Conservation (phyloP, 2,329 filamentous ascomycete species). For the Colletotrichum lini region DNA sequence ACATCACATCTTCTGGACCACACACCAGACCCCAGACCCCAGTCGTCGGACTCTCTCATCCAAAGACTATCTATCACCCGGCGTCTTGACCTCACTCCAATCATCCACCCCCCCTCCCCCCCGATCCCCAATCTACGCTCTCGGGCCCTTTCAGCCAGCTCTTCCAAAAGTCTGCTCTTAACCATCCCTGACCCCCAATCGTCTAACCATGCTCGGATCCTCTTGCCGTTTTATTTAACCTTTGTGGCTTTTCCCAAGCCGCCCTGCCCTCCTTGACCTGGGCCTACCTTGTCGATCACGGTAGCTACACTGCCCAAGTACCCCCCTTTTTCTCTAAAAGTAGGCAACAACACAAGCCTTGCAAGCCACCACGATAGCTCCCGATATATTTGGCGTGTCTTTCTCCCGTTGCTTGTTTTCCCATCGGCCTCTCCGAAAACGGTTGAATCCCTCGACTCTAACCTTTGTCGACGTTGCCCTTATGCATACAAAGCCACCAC, state of each 20-base stretch:
- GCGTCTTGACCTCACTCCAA: constrained; percentile 8
- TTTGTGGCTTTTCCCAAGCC: constrained; percentile 23
- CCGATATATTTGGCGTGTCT: constrained; percentile 22
- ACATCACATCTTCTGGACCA: constrained; percentile 25
- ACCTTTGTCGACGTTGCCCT: constrained; percentile 24
- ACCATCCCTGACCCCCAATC: constrained; percentile 20
- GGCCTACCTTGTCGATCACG: constrained; percentile 17
- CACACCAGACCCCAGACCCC: constrained; percentile 6
- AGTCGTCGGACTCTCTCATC: not conserved
- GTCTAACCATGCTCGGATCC: constrained; percentile 32
- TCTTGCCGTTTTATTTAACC: constrained; percentile 36
- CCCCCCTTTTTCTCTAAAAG: not conserved
- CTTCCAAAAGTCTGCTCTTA: constrained; percentile 35
- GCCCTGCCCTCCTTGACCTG: constrained; percentile 1
- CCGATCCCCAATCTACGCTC: not conserved
- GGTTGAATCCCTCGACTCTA: not conserved
- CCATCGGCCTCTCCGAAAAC: constrained; percentile 25
- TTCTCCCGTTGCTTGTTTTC: not conserved
- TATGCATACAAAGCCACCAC: constrained; percentile 5
- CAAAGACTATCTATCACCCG: not conserved
- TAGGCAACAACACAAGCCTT: constrained; percentile 3
- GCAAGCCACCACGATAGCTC: constrained; percentile 1
- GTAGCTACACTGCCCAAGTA: not conserved
- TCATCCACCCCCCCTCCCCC: not conserved
- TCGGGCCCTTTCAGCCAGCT: constrained; percentile 28